Percentiles rank a stretch among this genome's conserved stretches.
phyloP scores from a whole-genome alignment of 305 asterid genomes.

The Coffea humblotiana region DNA sequence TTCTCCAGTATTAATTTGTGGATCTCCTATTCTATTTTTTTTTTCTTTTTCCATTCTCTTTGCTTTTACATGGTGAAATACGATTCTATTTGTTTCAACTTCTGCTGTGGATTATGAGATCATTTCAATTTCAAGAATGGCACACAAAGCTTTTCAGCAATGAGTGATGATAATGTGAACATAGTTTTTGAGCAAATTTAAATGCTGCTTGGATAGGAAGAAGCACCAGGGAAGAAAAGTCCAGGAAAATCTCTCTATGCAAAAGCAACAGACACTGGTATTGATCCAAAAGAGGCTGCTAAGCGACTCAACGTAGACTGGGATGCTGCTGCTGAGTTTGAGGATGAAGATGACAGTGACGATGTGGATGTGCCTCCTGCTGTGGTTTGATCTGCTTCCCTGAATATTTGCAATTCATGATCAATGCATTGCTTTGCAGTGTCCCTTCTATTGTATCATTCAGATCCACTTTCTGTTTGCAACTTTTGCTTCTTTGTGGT shows the following conservation, averaged over 20 bases:
- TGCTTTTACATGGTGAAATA: neutral
- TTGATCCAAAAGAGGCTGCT: slow-evolving; percentile 80
- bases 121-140: neutral
- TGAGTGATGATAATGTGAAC: neutral
- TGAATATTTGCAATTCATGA: slow-evolving; percentile 1
- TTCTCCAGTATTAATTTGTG: neutral
- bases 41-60: neutral
- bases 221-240: slow-evolving; percentile 45
- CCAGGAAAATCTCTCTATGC: slow-evolving; percentile 74
- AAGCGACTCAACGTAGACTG: slow-evolving; percentile 84
- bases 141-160: neutral
- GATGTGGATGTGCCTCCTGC: slow-evolving; percentile 73
- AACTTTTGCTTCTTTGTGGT: neutral
- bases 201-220: slow-evolving; percentile 47
- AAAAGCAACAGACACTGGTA: slow-evolving; percentile 79
- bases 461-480: neutral
- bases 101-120: neutral
- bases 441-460: neutral
- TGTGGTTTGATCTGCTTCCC: slow-evolving; percentile 48
- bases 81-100: neutral
- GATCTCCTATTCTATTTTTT: neutral
- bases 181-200: neutral
- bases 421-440: slow-evolving; percentile 9
- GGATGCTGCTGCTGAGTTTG: slow-evolving; percentile 94
- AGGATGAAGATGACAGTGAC: slow-evolving; percentile 50